These are phyloP conservation scores for Candida orba DNA, from an alignment of 805 yeast species.

Conservation along the genomic window DNA sequence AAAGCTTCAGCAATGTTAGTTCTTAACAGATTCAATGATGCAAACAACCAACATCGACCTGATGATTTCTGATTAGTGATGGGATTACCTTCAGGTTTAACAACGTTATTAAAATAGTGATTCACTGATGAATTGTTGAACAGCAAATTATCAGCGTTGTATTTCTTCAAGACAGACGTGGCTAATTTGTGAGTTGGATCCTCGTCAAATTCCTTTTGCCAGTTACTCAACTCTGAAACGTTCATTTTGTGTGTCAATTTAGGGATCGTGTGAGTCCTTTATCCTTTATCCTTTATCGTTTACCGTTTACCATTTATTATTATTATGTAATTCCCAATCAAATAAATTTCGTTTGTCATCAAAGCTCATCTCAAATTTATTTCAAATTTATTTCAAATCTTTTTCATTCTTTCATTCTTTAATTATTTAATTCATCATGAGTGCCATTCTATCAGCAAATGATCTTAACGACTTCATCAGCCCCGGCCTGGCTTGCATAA, in stretches of 20 bases:
- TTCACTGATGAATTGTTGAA: conserved; percentile 16
- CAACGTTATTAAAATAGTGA: conserved; percentile 20
- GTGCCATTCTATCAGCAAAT: conserved; percentile 80
- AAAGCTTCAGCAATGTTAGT: conserved; percentile 52
- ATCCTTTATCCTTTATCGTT: too few relatives aligned
- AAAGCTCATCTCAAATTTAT: background rate
- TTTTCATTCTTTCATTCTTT: background rate
- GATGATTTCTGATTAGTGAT: conserved; percentile 66
- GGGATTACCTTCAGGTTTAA: conserved; percentile 47
- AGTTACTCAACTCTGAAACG: conserved; percentile 3
- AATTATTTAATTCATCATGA: conserved; percentile 39
- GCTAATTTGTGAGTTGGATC: conserved; percentile 28
- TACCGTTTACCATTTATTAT: too few relatives aligned
- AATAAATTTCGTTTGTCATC: background rate
- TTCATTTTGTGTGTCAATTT: conserved; percentile 1
- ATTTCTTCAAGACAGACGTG: conserved; percentile 28
- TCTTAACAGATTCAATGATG: conserved; percentile 69
- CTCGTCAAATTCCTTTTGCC: conserved; percentile 20
- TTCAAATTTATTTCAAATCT: background rate
- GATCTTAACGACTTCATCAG: conserved; percentile 91
- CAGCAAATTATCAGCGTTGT: conserved; percentile 28
- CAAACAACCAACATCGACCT: conserved; percentile 89
- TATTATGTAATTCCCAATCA: background rate
- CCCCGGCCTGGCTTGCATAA: conserved; percentile 92
- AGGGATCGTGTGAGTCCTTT: too few relatives aligned